phyloP scores from a whole-genome alignment of 768 basidiomycete genomes.

The Kwoniella dendrophila region DNA sequence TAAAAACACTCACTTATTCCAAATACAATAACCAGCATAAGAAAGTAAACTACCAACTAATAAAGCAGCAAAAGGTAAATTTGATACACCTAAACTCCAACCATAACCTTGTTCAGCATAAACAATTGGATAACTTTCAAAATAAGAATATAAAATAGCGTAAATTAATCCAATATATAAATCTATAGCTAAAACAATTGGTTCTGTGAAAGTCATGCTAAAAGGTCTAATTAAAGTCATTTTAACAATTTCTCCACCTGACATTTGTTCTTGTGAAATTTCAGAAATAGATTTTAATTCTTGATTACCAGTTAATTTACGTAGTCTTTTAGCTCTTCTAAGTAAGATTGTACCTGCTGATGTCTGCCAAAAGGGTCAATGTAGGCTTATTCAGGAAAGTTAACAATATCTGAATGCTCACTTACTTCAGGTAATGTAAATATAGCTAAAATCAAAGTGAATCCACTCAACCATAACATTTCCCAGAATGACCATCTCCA shows the following conservation, averaged over 20 bases:
- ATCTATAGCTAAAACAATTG: conserved; percentile 33
- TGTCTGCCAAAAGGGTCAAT: conserved; percentile 37
- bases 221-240: conserved; percentile 49
- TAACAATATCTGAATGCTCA: not conserved
- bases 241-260: conserved; percentile 26
- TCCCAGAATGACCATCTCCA: conserved; percentile 57
- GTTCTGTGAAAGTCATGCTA: conserved; percentile 37
- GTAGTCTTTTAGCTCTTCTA: conserved; percentile 55
- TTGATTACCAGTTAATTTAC: conserved; percentile 56
- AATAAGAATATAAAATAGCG: conserved; percentile 38
- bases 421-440: conserved; percentile 54
- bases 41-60: conserved; percentile 32
- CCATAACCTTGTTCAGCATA: conserved; percentile 29
- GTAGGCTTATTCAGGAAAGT: not conserved
- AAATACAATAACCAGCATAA: conserved; percentile 31
- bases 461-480: conserved; percentile 54
- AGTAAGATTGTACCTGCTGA: conserved; percentile 54
- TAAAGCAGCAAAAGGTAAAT: conserved; percentile 33
- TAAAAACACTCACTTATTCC: conserved; percentile 34
- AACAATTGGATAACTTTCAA: conserved; percentile 43
- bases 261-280: conserved; percentile 40
- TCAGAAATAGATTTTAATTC: conserved; percentile 49
- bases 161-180: conserved; percentile 39
- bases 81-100: conserved; percentile 34
- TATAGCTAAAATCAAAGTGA: conserved; percentile 46